Base-by-base conservation (phyloP, 805 yeast species). In the Brettanomyces nanus region DNA sequence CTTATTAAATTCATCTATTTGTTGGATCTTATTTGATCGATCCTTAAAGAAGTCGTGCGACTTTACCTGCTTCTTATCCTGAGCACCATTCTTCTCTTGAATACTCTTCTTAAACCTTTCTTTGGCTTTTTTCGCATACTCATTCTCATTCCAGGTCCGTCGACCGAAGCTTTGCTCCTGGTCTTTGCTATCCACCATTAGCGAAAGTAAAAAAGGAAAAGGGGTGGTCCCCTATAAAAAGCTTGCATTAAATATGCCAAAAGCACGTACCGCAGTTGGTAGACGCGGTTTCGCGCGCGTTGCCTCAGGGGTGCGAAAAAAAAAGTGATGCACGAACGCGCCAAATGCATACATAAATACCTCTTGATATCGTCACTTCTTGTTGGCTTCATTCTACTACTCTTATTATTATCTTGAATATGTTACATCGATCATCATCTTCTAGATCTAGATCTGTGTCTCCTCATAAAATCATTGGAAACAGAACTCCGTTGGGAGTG, bases 131-230 rank as follows among this genome's bases (percentile, higher is more conserved):
- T 65, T 49, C 1, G 71, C 77, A 47, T 79, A 82, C 23, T 74
- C 82, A 18, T 77, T 79, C 35, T 72, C 73, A 45, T 84, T 73
- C 94, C 94, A 84, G 1, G 79, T 72, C 42, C 77, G 66, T 41
- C 94, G 63, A 0, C 92, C 94, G 56, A 42, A 58, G 28, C 39
- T 40, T 19, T 46, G 44, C 13, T 27, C 67, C 34, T 36, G 29
- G 4, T 35, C 17, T 5, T 18, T 18, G 33, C 19, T 18, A 30
- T 5, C 5, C 19, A 11, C 5, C 19, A 7, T 28, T 6, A 11
- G n/a, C 6, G 15, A 28, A 7, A 28, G 15, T 14, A 28, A 28
- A 28, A 28, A 11, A 7, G 2, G 18, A 3, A 7, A 28, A 15
- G 30, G 18, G 30, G 18, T 28, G n/a, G 30, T 7, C 7, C n/a